Conservation (phyloP, 371 early-diverging fungal species). For the Mucor ambiguus region DNA sequence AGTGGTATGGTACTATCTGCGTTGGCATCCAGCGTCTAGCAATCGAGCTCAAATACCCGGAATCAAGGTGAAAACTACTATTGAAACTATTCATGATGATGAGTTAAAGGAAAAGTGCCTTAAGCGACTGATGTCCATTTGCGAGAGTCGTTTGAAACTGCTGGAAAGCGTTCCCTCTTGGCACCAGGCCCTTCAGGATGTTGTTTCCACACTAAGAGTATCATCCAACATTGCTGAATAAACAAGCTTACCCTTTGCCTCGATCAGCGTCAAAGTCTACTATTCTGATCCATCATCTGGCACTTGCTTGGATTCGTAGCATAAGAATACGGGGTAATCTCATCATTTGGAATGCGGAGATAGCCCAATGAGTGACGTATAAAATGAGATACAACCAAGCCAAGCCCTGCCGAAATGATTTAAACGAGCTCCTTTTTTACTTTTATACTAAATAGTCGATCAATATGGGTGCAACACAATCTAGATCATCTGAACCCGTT, state of each 20-base stretch:
- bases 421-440: not conserved
- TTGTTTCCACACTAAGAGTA: not conserved
- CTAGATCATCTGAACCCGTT: constrained; percentile 44
- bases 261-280: too few species aligned
- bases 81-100: not conserved
- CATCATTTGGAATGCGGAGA: not conserved
- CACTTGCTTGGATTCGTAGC: not conserved
- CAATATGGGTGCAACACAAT: constrained; percentile 52
- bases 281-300: too few species aligned
- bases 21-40: constrained; percentile 20
- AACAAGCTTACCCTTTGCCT: not conserved
- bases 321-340: not conserved
- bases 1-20: constrained; percentile 42
- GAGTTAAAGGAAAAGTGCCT: constrained; percentile 26
- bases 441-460: not conserved
- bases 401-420: constrained; percentile 2
- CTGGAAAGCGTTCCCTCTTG: constrained; percentile 26
- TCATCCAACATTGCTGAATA: not conserved
- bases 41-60: constrained; percentile 22
- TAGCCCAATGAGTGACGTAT: constrained; percentile 4
- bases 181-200: constrained; percentile 20
- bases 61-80: constrained; percentile 14
- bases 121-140: constrained; percentile 21
- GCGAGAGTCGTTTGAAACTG: constrained; percentile 18
- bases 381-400: not conserved